A percentile compares a stretch with the other conserved stretches of the same genome.
Evolutionary conservation across 371 early-diverging fungal species (phyloP).

Genomic region (Circinella umbellata): DNA sequence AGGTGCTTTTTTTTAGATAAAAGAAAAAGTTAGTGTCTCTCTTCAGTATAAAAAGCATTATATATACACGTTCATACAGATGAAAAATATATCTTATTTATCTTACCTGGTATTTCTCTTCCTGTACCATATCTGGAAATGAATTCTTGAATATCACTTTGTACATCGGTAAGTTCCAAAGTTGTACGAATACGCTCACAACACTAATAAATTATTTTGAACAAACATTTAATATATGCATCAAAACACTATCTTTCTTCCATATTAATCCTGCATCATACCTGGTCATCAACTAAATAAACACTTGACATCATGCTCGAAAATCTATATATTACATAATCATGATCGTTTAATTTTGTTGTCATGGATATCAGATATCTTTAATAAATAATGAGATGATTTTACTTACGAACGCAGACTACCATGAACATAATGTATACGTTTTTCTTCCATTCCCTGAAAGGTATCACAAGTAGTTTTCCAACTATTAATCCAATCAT

Average conservation of each 20-base stretch:
- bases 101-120: slow-evolving; percentile 35
- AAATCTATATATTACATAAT: slow-evolving; percentile 28
- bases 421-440: slow-evolving; percentile 42
- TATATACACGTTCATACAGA: background rate
- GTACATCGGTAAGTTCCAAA: slow-evolving; percentile 43
- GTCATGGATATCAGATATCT: too few relatives aligned
- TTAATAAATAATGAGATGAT: too few relatives aligned
- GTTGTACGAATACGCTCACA: slow-evolving; percentile 48
- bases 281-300: slow-evolving; percentile 51
- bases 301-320: slow-evolving; percentile 52
- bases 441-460: slow-evolving; percentile 50
- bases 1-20: background rate
- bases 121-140: slow-evolving; percentile 42
- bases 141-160: slow-evolving; percentile 41
- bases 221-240: background rate
- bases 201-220: slow-evolving; percentile 24
- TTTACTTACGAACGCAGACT: slow-evolving; percentile 45
- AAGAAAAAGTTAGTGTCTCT: background rate
- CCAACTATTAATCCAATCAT: slow-evolving; percentile 43
- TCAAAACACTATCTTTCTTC: background rate
- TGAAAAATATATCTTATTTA: background rate
- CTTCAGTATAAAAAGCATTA: too few relatives aligned
- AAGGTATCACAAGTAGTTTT: slow-evolving; percentile 33
- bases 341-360: too few relatives aligned
- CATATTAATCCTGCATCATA: slow-evolving; percentile 7